Conservation (phyloP, 805 yeast species). For the Starmera caribaea region DNA sequence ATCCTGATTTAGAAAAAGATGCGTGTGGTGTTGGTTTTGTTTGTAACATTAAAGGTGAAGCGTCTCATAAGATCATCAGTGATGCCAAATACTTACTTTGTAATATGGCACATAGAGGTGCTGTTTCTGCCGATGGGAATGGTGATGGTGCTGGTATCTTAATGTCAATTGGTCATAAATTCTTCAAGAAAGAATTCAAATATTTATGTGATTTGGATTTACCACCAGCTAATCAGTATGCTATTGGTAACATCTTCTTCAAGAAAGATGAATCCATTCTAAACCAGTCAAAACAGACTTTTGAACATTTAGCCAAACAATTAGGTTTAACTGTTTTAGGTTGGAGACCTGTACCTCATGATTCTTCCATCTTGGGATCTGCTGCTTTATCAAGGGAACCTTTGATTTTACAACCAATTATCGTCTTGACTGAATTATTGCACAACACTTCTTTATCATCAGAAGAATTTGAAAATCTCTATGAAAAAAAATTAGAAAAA, state of each 20-base stretch:
- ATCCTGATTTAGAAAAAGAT: conserved; percentile 90
- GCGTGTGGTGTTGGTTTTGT: conserved; percentile 99
- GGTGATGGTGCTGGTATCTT: conserved; percentile 99
- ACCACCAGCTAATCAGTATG: conserved; percentile 81
- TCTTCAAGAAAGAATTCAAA: conserved; percentile 76
- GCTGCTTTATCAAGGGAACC: conserved; percentile 95
- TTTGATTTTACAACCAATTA: conserved; percentile 82
- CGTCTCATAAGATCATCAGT: conserved; percentile 85
- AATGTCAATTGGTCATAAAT: conserved; percentile 84
- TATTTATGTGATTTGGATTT: conserved; percentile 55
- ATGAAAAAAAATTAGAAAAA: conserved; percentile 65
- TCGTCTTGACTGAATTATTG: conserved; percentile 50
- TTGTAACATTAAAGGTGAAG: conserved; percentile 81
- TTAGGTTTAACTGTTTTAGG: conserved; percentile 79
- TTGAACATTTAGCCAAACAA: conserved; percentile 69
- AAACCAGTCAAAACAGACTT: conserved; percentile 61
- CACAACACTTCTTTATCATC: conserved; percentile 27
- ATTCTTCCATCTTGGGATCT: conserved; percentile 89
- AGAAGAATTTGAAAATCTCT: conserved; percentile 45
- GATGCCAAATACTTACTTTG: conserved; percentile 84
- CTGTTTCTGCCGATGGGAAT: conserved; percentile 92
- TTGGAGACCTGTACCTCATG: conserved; percentile 94
- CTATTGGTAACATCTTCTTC: conserved; percentile 91
- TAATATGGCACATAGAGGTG: conserved; percentile 99
- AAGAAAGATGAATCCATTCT: conserved; percentile 70